Percentiles rank a stretch among this genome's conserved stretches.
Evolutionary conservation across 768 basidiomycete genomes (phyloP).

Genomic region (Lyophyllum decastes): DNA sequence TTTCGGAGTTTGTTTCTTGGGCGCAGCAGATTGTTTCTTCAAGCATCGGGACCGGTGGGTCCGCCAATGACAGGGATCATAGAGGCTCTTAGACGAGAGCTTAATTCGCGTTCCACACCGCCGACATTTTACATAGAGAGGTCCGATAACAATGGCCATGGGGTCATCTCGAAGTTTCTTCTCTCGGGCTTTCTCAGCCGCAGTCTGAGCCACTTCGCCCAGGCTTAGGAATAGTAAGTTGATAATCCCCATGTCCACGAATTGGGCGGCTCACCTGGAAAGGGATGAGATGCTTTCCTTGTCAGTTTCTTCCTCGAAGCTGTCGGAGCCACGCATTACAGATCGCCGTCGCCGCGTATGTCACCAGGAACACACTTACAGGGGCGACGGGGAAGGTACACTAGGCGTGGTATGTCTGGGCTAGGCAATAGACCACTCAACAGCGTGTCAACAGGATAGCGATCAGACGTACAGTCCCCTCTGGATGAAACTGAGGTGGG

Average conservation of each 20-base stretch:
- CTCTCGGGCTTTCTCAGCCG: constrained; percentile 51
- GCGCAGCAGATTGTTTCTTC: constrained; percentile 32
- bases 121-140: constrained; percentile 53
- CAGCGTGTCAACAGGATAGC: background rate
- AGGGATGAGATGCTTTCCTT: constrained; percentile 12
- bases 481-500: constrained; percentile 2
- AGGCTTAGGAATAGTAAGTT: constrained; percentile 5
- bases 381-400: constrained; percentile 45
- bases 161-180: constrained; percentile 53
- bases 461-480: constrained; percentile 11
- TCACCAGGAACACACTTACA: constrained; percentile 48
- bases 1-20: constrained; percentile 9
- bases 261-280: constrained; percentile 10
- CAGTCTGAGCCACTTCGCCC: constrained; percentile 28
- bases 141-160: constrained; percentile 51
- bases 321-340: constrained; percentile 45
- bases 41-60: constrained; percentile 64
- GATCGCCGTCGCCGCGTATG: constrained; percentile 42
- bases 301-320: constrained; percentile 13
- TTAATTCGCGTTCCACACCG: constrained; percentile 61
- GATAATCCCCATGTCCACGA: background rate
- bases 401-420: constrained; percentile 35
- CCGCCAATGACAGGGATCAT: constrained; percentile 67
- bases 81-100: constrained; percentile 66
- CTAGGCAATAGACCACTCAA: constrained; percentile 6